Percentiles rank a stretch among this genome's conserved stretches.
Conservation (phyloP, 345 rosid species). For the Corchorus capsularis region DNA sequence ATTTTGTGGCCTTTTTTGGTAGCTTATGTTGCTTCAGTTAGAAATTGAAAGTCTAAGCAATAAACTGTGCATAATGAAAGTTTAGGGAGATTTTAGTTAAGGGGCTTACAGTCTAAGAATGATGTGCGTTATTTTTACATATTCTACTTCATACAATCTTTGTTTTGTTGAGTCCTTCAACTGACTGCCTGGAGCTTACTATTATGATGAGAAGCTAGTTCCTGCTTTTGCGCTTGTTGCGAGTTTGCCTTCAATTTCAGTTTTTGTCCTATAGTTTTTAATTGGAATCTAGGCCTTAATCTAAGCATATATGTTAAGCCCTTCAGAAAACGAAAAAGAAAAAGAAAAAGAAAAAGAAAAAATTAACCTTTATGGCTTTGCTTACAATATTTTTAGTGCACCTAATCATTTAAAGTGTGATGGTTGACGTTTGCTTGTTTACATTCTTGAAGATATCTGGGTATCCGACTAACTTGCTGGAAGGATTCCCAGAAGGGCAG, state of each 20-base stretch:
- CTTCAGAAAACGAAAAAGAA: too few species aligned
- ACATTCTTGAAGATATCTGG: neutral
- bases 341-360: too few species aligned
- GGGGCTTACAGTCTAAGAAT: neutral
- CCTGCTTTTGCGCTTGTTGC: neutral
- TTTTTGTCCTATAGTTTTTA: neutral
- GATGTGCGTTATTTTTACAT: neutral
- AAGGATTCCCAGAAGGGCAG: neutral
- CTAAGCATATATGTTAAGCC: neutral
- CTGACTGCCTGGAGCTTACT: neutral
- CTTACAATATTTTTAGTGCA: neutral
- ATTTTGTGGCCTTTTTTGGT: neutral
- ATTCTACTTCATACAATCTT: neutral
- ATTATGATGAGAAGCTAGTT: neutral
- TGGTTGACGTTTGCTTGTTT: neutral
- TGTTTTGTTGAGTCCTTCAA: neutral
- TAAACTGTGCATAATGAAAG: neutral
- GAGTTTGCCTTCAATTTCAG: neutral
- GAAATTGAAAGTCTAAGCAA: neutral
- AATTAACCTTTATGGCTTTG: neutral
- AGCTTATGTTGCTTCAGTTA: neutral
- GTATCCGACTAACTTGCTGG: neutral
- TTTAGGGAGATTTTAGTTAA: neutral
- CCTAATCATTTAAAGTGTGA: neutral
- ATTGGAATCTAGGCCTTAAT: neutral